These are phyloP conservation scores for Metarhizium brunneum DNA, from an alignment of 2,329 filamentous ascomycete genomes.

Conservation along the genomic window DNA sequence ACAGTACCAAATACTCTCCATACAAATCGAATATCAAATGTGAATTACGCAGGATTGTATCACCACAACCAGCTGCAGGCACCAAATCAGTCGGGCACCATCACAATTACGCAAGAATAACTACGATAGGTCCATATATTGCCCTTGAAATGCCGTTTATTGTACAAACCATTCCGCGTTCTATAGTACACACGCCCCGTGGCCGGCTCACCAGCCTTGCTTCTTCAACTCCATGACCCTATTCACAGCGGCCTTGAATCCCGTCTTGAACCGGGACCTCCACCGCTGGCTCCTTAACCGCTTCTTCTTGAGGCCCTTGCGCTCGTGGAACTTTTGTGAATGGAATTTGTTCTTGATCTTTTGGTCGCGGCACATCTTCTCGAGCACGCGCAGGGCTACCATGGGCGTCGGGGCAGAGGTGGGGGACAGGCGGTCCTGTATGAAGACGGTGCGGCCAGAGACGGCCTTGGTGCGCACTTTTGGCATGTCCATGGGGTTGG, in stretches of 20 bases:
- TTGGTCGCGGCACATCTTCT: constrained; percentile 38
- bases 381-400: constrained; percentile 34
- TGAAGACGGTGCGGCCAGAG: constrained; percentile 28
- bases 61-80: too few species aligned
- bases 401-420: constrained; percentile 29
- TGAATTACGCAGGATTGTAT: too few species aligned
- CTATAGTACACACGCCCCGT: background rate
- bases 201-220: constrained; percentile 60
- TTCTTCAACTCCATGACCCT: constrained; percentile 61
- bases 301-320: constrained; percentile 69
- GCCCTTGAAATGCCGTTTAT: background rate
- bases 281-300: constrained; percentile 60
- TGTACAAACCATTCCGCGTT: background rate
- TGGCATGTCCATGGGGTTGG: constrained; percentile 18
- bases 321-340: constrained; percentile 63
- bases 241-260: constrained; percentile 54
- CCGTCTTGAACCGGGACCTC: constrained; percentile 57
- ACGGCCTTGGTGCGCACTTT: constrained; percentile 24
- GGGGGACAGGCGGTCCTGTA: constrained; percentile 18
- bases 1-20: too few species aligned
- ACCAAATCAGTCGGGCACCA: too few species aligned
- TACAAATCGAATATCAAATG: too few species aligned
- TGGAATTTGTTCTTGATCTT: constrained; percentile 44
- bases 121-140: background rate
- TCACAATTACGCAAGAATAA: background rate